These are phyloP conservation scores for Neurospora intermedia DNA, from an alignment of 495 filamentous ascomycete genomes.

Conservation along the genomic window DNA sequence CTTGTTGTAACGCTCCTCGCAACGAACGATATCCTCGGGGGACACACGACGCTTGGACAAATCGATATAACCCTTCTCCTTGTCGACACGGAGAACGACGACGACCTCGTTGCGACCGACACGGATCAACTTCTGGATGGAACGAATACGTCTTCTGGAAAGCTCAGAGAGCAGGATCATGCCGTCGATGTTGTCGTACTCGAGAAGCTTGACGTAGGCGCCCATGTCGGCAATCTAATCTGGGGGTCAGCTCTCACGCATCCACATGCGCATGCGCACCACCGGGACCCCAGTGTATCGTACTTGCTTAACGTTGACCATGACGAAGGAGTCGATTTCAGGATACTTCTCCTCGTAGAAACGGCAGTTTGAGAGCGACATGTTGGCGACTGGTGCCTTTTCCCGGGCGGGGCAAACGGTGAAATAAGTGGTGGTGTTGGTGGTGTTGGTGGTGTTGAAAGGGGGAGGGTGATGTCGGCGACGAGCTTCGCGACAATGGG, in stretches of 20 bases:
- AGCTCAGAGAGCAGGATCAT: slow-evolving; percentile 98
- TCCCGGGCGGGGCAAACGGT: slow-evolving; percentile 7
- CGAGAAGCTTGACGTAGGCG: slow-evolving; percentile 96
- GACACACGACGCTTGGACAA: slow-evolving; percentile 95
- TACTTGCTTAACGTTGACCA: slow-evolving; percentile 97
- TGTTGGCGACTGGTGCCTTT: slow-evolving; percentile 34
- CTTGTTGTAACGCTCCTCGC: slow-evolving; percentile 99
- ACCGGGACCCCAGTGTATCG: slow-evolving; percentile 11
- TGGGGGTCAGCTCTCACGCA: background rate
- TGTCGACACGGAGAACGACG: slow-evolving; percentile 94
- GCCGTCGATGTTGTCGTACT: slow-evolving; percentile 99
- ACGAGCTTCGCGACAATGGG: background rate
- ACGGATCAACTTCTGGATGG: slow-evolving; percentile 97
- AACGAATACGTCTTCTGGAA: slow-evolving; percentile 90
- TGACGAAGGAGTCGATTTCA: slow-evolving; percentile 97
- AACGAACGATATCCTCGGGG: slow-evolving; percentile 93
- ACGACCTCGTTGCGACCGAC: slow-evolving; percentile 97
- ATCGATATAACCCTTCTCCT: slow-evolving; percentile 99
- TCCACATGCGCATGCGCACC: slow-evolving; percentile 6
- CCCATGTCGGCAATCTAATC: slow-evolving; percentile 96
- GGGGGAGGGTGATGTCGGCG: background rate
- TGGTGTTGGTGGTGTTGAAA: background rate
- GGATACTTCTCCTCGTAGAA: slow-evolving; percentile 91
- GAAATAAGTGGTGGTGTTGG: slow-evolving; percentile 1
- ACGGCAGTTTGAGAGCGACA: slow-evolving; percentile 97